phyloP scores from a whole-genome alignment of 1,284 basidiomycete genomes.

The Cryptococcus jaspeensis region DNA sequence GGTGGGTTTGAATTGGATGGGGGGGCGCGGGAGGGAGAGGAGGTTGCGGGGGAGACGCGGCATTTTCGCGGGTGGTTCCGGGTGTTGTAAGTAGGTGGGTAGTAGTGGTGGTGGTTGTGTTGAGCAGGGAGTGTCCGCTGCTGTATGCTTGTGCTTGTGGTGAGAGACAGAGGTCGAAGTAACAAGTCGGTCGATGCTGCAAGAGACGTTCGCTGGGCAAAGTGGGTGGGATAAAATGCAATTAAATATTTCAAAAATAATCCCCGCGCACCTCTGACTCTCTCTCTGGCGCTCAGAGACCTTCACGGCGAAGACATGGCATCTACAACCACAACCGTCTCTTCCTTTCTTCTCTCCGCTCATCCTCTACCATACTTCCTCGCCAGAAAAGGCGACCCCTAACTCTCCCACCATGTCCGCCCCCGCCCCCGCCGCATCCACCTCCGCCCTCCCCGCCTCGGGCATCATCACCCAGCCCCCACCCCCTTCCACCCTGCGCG shows the following conservation, averaged over 20 bases:
- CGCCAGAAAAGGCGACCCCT: too few species aligned
- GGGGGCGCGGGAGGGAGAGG: not conserved
- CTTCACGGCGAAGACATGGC: too few species aligned
- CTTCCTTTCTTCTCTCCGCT: too few species aligned
- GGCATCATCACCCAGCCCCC: conserved; percentile 47
- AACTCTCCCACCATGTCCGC: conserved; percentile 10
- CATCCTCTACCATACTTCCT: too few species aligned
- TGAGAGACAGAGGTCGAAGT: not conserved
- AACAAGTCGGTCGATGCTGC: too few species aligned
- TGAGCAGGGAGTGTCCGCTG: not conserved
- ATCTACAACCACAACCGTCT: too few species aligned
- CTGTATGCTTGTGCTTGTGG: not conserved
- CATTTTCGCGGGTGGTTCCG: conserved; percentile 2
- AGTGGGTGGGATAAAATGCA: conserved; percentile 18
- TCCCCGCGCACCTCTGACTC: not conserved
- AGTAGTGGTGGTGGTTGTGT: too few species aligned
- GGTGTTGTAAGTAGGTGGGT: too few species aligned
- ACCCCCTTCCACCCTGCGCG: conserved; percentile 46
- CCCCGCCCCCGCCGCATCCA: conserved; percentile 15
- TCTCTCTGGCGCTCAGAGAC: too few species aligned
- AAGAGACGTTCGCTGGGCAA: not conserved
- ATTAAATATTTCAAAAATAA: conserved; percentile 9
- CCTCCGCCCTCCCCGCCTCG: conserved; percentile 14
- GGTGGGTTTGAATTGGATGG: not conserved
- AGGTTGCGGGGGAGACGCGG: conserved; percentile 12